phyloP scores from a whole-genome alignment of 345 rosid species.

The Citrus sp. region DNA sequence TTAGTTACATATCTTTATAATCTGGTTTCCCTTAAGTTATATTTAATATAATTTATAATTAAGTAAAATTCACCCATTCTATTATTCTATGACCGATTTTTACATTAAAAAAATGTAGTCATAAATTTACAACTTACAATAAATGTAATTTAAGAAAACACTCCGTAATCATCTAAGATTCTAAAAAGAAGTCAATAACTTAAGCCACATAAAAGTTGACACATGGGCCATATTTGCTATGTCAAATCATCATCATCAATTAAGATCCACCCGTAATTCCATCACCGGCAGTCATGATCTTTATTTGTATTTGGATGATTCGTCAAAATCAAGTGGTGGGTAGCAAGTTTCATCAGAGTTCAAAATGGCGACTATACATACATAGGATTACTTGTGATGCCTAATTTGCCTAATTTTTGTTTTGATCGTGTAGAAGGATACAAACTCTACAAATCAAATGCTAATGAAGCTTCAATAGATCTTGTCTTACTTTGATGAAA shows the following conservation, averaged over 20 bases:
- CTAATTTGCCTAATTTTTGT: background rate
- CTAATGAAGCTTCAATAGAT: background rate
- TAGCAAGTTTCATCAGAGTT: background rate
- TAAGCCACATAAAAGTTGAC: background rate
- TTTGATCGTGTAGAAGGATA: background rate
- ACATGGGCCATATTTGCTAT: background rate
- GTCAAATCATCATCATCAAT: background rate
- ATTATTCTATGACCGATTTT: too few species aligned
- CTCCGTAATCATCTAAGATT: too few species aligned
- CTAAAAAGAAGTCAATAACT: background rate
- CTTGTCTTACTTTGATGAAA: background rate
- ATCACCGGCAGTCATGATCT: background rate
- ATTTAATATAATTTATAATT: too few species aligned
- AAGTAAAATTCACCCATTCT: too few species aligned
- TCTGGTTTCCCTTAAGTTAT: too few species aligned
- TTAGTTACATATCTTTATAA: background rate
- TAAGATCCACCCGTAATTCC: background rate
- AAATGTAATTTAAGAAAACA: too few species aligned
- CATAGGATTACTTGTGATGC: background rate
- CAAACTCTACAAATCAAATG: background rate
- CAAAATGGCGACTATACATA: background rate
- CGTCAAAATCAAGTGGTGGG: background rate
- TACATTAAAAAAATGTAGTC: too few species aligned
- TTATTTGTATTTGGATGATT: background rate
- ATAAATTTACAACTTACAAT: too few species aligned